Evolutionary conservation across 345 rosid species (phyloP).

Genomic region (Eutrema japonicum): DNA sequence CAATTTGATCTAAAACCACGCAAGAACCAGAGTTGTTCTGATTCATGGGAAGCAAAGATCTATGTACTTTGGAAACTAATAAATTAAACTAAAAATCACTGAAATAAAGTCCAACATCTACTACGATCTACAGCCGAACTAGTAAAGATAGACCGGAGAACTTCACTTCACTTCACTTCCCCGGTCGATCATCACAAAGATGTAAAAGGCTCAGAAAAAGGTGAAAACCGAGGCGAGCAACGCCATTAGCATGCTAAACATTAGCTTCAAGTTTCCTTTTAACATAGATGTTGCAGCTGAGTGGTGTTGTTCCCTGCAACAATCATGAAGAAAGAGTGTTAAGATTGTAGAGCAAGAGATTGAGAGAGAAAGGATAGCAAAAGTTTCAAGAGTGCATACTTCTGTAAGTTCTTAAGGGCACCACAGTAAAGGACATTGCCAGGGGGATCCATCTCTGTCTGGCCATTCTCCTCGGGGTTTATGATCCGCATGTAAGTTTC

Average conservation of each 20-base stretch:
- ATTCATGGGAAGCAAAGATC: slow-evolving; percentile 1
- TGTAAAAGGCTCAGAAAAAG: slow-evolving; percentile 29
- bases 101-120: slow-evolving; percentile 11
- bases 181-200: slow-evolving; percentile 11
- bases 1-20: slow-evolving; percentile 5
- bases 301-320: slow-evolving; percentile 47
- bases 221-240: slow-evolving; percentile 35
- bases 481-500: slow-evolving; percentile 85
- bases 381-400: slow-evolving; percentile 11
- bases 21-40: slow-evolving; percentile 18
- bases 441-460: slow-evolving; percentile 76
- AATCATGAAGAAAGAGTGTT: slow-evolving; percentile 14
- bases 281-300: slow-evolving; percentile 50
- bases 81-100: neutral
- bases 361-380: neutral
- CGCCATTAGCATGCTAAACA: slow-evolving; percentile 43
- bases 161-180: slow-evolving; percentile 27
- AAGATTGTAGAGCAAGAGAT: neutral
- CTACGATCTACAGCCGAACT: slow-evolving; percentile 10
- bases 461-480: slow-evolving; percentile 84
- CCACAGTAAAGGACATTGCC: slow-evolving; percentile 82
- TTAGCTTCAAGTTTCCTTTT: slow-evolving; percentile 41
- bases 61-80: neutral
- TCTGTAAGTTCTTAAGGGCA: slow-evolving; percentile 48
- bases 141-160: neutral